Base-by-base conservation (phyloP, 345 rosid species). In the Anastatica hierochuntica region DNA sequence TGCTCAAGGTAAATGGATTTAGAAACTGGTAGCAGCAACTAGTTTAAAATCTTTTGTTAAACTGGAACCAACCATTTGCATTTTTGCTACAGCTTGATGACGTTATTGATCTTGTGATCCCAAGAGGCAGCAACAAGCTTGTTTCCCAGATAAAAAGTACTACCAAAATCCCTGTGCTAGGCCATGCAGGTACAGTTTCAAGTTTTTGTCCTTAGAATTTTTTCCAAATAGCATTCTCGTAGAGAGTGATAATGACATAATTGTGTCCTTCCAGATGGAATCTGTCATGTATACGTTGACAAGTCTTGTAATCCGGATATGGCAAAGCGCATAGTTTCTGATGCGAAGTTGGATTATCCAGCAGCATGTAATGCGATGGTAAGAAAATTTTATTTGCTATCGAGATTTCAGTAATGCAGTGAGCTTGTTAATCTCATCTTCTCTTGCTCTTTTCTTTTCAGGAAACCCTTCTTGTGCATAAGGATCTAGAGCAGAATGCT, bases 341-440 rank as follows among this genome's bases (percentile, higher is more conserved):
- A 94, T 74, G 95, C 99, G 34, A 94, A 88, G 74, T 14, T 70
- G 57, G 99, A 94, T 72, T 94, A 94, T 65, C 97, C 99, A 37
- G 95, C 99, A 58, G 95, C 95, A 20, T 94, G 95, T 64, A 94
- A 88, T 57, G 94, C 99, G 39, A 82, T 88, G 99, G 99, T 94
- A 78, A 71, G 54, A 27, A 31, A 8, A 24, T 24, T 33, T 39
- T 45, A 45, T 30, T 9, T 37, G 20, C 62, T 14, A 35, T 21
- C 16, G 10, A 18, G 50, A 42, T 11, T 43, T n/a, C 7, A 36
- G 62, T 52, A 45, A 27, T 16, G 24, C 48, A 27, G n/a, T 52
- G 54, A 21, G 43, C 0, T 11, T 58, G 35, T 9, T 12, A 36
- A 14, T 31, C 38, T 46, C 16, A 26, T 17, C 24, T 41, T 54